Evolutionary conservation across 768 basidiomycete species (phyloP), one percentile per base, ranked within the genome.

Genomic region (Imleria badia): DNA sequence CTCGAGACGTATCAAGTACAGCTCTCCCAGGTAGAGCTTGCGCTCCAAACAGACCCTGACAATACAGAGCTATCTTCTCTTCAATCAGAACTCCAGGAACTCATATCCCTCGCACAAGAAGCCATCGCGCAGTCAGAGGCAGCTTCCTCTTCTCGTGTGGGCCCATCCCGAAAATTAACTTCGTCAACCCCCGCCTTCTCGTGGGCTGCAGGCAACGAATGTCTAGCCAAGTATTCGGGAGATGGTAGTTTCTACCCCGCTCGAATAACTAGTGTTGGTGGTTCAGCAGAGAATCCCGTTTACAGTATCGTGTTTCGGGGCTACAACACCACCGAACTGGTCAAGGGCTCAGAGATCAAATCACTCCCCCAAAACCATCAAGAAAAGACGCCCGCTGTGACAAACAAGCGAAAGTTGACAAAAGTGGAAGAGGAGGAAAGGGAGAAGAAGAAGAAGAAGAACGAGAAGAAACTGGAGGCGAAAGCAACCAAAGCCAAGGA

Each of bases 231-330:
- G 72, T 94, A 91, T 74, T 87, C 90, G 10, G 82, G 81, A 36
- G 94, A 95, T 71, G 87, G 87, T 40, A 75, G 77, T 56, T 94
- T 88, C 85, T 95, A 95, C 69, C 89, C 94, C 39, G 94, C 92
- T 38, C 84, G 91, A 26, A 91, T 96, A 73, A 89, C 86, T 19
- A 87, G 85, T 44, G 79, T 95, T 48, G 89, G 89, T 54, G 93
- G 93, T 41, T 85, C 90, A 26, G 74, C 81, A 51, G 88, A 91
- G 52, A 89, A 92, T 64, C 82, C 86, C 15, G 87, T 90, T 54
- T 96, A 90, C 76, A 91, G 86, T 69, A 87, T 96, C 65, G 81
- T 94, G 34, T 96, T 94, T 80, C 90, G 91, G 67, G 89, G 87
- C 5, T 95, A 95, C 78, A 91, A 94, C 69, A 89, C 87, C 29